Conservation (phyloP, 2,329 filamentous ascomycete genomes). For the Bipolaris gigantea region DNA sequence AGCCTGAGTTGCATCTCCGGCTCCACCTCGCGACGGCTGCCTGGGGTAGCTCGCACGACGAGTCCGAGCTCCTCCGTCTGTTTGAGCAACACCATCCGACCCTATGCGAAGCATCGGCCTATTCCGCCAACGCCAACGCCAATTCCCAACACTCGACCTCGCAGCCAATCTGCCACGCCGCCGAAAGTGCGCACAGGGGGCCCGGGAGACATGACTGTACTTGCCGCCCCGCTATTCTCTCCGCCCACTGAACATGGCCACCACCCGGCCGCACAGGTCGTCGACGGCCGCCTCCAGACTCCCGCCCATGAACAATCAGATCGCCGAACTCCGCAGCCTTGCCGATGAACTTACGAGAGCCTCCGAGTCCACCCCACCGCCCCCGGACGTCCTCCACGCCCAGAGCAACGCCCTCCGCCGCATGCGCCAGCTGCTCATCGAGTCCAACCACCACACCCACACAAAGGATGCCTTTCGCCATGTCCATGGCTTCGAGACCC, state of each 20-base stretch:
- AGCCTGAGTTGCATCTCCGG: neutral
- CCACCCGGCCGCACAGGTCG: conserved; percentile 42
- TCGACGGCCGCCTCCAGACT: conserved; percentile 46
- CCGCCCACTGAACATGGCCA: conserved; percentile 39
- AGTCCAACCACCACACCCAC: conserved; percentile 52
- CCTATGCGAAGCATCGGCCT: conserved; percentile 8
- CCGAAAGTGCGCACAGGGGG: conserved; percentile 12
- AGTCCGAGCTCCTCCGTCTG: conserved; percentile 2
- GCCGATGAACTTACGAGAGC: conserved; percentile 41
- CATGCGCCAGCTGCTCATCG: conserved; percentile 66
- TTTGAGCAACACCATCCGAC: conserved; percentile 1
- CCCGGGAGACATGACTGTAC: conserved; percentile 36
- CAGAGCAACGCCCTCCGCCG: conserved; percentile 60
- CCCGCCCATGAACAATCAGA: conserved; percentile 59
- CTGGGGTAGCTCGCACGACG: conserved; percentile 10
- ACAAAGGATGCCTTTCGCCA: conserved; percentile 82
- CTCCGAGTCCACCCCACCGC: conserved; percentile 33
- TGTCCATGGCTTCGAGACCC: conserved; percentile 73
- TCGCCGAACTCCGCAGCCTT: conserved; percentile 44
- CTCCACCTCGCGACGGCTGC: conserved; percentile 17
- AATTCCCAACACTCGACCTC: neutral
- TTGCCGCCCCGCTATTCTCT: conserved; percentile 22
- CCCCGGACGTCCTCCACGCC: conserved; percentile 37
- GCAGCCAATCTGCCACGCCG: neutral
- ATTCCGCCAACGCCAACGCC: neutral